phyloP scores from a whole-genome alignment of 371 early-diverging fungal genomes.

The Haplosporangium sp. region DNA sequence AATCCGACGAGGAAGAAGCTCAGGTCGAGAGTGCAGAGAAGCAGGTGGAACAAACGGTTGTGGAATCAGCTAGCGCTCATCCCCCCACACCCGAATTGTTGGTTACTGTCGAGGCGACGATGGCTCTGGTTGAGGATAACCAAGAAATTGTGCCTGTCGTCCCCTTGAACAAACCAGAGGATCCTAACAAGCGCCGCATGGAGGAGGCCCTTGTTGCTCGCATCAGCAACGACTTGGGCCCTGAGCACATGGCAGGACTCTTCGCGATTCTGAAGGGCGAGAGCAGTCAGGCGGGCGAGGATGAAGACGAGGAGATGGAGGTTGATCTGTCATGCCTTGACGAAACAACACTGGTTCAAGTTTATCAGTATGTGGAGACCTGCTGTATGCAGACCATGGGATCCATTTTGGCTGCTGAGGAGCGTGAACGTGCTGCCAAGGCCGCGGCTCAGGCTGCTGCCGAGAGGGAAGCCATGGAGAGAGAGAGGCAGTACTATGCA shows the following conservation, averaged over 20 bases:
- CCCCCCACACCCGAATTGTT: neutral
- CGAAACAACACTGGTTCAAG: conserved; percentile 41
- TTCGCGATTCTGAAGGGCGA: conserved; percentile 41
- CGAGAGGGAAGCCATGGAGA: conserved; percentile 15
- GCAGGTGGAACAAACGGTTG: neutral
- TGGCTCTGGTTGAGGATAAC: neutral
- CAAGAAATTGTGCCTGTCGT: neutral
- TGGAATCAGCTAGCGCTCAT: neutral
- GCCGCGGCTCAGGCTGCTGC: neutral
- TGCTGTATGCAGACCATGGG: conserved; percentile 50
- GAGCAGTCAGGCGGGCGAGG: conserved; percentile 9
- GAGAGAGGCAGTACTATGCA: conserved; percentile 9
- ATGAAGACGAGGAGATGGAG: conserved; percentile 48
- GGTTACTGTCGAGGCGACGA: neutral
- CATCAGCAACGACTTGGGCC: conserved; percentile 45
- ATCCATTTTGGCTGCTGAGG: conserved; percentile 33
- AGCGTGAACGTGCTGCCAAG: conserved; percentile 30
- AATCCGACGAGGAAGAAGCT: conserved; percentile 9
- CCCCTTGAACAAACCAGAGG: conserved; percentile 14
- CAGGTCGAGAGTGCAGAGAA: neutral
- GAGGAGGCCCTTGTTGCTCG: conserved; percentile 42
- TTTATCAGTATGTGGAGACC: conserved; percentile 50
- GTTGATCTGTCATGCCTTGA: conserved; percentile 43
- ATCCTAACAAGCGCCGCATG: conserved; percentile 55
- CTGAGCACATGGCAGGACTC: conserved; percentile 46